Evolutionary conservation across 345 rosid species (phyloP).

Genomic region (Eucalyptus virginea): DNA sequence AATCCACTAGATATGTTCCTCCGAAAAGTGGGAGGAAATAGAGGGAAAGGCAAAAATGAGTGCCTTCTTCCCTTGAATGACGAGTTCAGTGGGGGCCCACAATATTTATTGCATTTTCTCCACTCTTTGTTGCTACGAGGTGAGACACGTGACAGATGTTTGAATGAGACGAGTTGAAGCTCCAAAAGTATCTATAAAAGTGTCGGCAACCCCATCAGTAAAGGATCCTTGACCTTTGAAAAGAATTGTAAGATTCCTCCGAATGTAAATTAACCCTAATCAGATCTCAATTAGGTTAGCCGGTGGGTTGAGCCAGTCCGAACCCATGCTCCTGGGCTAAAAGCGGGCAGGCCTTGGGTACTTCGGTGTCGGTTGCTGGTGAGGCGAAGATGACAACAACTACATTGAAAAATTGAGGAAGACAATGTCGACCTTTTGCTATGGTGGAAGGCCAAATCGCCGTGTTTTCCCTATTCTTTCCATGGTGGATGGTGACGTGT

Average conservation of each 20-base stretch:
- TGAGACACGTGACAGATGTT: too few species aligned
- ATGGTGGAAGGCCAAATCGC: too few species aligned
- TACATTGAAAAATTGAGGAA: too few species aligned
- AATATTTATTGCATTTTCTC: rapidly evolving
- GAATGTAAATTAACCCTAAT: too few species aligned
- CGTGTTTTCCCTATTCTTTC: too few species aligned
- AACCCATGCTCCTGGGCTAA: rapidly evolving
- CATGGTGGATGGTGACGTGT: rapidly evolving
- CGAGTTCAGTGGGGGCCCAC: rapidly evolving
- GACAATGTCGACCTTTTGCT: too few species aligned
- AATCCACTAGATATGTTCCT: too few species aligned
- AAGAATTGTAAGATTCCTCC: rapidly evolving
- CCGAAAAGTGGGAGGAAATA: too few species aligned
- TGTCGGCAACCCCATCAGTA: rapidly evolving
- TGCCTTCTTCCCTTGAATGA: too few species aligned
- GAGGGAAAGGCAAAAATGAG: too few species aligned
- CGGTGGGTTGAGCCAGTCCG: rapidly evolving
- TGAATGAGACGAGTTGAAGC: too few species aligned
- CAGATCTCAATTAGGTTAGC: rapidly evolving
- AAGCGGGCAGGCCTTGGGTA: rapidly evolving
- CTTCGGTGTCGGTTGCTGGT: rapidly evolving
- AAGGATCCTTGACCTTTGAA: rapidly evolving
- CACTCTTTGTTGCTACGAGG: rapidly evolving
- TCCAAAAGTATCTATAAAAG: rapidly evolving
- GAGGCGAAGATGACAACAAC: too few species aligned